Base-by-base conservation (phyloP, 164 flowering plant species). In the Berberis thunbergii region DNA sequence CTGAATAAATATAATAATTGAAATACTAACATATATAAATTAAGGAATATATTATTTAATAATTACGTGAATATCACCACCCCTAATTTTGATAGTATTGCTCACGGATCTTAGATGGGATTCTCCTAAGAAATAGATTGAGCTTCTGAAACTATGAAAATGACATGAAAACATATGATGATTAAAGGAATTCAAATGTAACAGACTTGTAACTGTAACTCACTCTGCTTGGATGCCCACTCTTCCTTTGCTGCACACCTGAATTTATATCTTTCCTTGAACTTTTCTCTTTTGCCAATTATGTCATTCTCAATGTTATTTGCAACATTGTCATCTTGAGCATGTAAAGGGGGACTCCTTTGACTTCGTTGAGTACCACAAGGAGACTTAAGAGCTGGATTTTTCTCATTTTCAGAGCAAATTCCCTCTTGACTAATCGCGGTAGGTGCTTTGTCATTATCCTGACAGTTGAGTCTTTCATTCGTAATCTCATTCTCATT, bases 221-320 rank as follows among this genome's bases (percentile, higher is more conserved):
- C 82, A 43, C 66, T 76, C 67, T 83, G 83, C 67, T 97, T 84
- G 61, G 90, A 72, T 52, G 85, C 87, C 92, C 79, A 83, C 70
- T 93, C 98, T 82, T 83, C 87, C 74, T 86, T 88, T 61, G 61
- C 44, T 44, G 92, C 96, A 57, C 67, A 80, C 67, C 79, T 93
- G 74, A 79, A 88, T 52, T 84, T 96, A 63, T 77, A 92, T 44
- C 96, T 88, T 73, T 86, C 88, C 79, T 93, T 94, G 7, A 83
- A 73, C 74, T 73, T 90, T 70, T 94, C 96, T 61, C 91, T 74
- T 6, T 75, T 83, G 66, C 61, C 73, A 58, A 86, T 79, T 54
- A 86, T 67, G 60, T 66, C 66, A 45, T 49, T 69, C 64, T 70
- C 71, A 42, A 54, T 44, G 60, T 60, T 44, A 58, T 46, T 56